Evolutionary conservation across 1,139 yeast genomes (phyloP).

Genomic region (Geotrichum candidum): DNA sequence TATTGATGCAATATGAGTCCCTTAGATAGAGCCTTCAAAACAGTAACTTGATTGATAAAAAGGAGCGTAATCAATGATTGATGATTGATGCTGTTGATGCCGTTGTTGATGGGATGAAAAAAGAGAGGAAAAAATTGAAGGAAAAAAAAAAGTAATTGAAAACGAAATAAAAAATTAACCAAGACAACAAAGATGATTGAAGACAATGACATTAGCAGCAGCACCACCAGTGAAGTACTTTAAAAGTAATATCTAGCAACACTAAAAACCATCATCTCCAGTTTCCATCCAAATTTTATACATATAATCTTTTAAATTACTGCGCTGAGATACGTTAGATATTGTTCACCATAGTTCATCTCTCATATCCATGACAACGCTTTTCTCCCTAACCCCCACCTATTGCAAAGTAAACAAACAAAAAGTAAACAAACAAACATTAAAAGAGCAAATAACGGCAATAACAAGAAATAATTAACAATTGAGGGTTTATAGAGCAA

Average conservation of each 20-base stretch:
- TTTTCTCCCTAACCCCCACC: neutral
- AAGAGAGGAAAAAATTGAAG: neutral
- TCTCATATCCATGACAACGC: neutral
- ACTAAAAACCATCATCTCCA: no score
- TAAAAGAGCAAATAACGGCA: neutral
- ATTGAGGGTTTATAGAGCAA: no score
- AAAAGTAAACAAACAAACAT: neutral
- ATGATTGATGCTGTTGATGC: neutral
- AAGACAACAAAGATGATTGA: neutral
- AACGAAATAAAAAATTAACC: neutral
- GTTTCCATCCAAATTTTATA: no score
- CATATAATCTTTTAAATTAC: neutral
- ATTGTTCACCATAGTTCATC: neutral
- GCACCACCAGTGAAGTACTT: neutral
- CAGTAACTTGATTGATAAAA: neutral
- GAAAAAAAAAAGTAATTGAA: neutral
- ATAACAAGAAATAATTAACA: neutral
- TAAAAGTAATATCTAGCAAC: no score
- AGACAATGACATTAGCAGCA: neutral
- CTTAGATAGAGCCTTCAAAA: neutral
- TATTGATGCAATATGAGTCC: neutral
- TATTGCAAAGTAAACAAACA: neutral
- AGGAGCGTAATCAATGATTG: neutral
- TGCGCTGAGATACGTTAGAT: neutral
- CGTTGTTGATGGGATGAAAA: neutral